Evolutionary conservation across 169 alveolate species (phyloP).

Genomic region (Perkinsus chesapeaki): DNA sequence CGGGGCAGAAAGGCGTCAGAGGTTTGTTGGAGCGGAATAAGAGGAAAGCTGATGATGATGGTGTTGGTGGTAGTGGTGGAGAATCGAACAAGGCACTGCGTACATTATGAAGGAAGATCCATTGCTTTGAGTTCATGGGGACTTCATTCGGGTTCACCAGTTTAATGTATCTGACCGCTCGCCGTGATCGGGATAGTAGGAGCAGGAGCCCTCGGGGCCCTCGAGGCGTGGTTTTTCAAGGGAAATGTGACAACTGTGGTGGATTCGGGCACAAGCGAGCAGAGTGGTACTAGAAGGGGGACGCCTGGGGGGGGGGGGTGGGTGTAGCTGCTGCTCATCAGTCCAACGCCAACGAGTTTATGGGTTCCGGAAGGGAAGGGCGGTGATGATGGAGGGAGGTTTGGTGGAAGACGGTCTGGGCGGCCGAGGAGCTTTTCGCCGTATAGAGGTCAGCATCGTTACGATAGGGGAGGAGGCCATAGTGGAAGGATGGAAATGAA

Average conservation of each 20-base stretch:
- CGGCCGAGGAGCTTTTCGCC: no score
- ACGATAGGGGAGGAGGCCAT: neutral
- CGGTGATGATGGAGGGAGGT: neutral
- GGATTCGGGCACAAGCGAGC: neutral
- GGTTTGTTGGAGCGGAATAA: no score
- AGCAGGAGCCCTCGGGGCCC: neutral
- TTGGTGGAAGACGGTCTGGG: no score
- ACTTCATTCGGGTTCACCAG: no score
- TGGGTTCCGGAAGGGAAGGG: neutral
- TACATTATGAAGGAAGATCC: no score
- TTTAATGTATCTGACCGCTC: no score
- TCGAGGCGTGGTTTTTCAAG: neutral
- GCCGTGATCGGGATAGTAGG: no score
- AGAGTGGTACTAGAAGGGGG: neutral
- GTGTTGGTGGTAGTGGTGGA: no score
- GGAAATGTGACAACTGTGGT: neutral
- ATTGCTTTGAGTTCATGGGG: no score
- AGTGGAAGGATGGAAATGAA: neutral
- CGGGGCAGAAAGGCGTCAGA: neutral
- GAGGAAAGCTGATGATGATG: no score
- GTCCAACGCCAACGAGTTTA: slow-evolving; percentile 1
- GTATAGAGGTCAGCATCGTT: neutral
- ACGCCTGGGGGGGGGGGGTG: neutral
- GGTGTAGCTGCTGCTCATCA: neutral
- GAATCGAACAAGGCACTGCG: no score